Base-by-base conservation (phyloP, 2,329 filamentous ascomycete genomes). In the Fusarium sp. region DNA sequence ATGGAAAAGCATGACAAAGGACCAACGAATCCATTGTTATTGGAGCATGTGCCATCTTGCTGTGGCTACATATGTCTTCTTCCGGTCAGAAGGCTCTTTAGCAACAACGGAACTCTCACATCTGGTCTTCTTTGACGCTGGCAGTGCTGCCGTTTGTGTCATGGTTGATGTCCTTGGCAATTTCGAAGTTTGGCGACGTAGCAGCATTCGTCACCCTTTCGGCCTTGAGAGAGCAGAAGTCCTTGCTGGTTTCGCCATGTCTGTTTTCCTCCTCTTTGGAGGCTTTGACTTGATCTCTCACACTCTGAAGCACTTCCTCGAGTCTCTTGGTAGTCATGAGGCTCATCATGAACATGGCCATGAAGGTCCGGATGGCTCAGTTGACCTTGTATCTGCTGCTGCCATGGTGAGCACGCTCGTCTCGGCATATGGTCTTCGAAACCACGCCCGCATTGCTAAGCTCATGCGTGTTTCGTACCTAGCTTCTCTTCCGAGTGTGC, bases 121-220 rank as follows among this genome's bases (percentile, higher is more conserved):
- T 77, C 85, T 99, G 49, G 92, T 98, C 64, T 93, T 98, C 80
- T 99, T 98, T 80, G 96, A 99, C 79, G 95, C 96, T 12, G 89
- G 97, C 3, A 96, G 94, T 37, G 96, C 96, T 7, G 91, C 95
- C 50, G 89, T 98, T 8, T 98, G 95, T 80, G 94, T 97, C 6
- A 91, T 90, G 15, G 95, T 98, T 49, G 96, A 99, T 78, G 93
- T 98, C 3, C 89, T 98, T 50, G 91, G 93, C 55, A 99, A 99
- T 80, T 99, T 99, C 76, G 96, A 99, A 79, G 95, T 98, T 42
- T 99, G 96, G 96, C 93, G 94, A 71, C 89, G 95, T 49, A 95
- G 93, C 74, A 97, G 92, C 73, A 92, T 99, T 75, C 91, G 95
- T 27, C 94, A 99, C 81, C 96, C 96, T 0, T 99, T 99, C 78